Percentiles rank a stretch among this genome's conserved stretches.
phyloP scores from a whole-genome alignment of 78 protist species.

The Speleostelium caveatum region DNA sequence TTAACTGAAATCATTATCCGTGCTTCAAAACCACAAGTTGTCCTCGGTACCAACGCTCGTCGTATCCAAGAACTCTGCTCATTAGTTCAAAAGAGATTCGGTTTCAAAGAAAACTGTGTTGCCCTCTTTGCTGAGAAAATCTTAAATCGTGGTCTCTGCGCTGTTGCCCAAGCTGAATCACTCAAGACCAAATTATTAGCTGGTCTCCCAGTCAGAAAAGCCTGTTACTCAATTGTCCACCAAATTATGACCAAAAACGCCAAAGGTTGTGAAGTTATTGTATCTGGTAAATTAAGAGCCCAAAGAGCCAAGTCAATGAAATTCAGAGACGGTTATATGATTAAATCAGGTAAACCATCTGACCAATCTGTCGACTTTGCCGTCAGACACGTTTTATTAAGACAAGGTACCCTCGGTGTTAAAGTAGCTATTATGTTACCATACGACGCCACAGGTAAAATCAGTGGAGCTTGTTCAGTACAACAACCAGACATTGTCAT shows the following conservation, averaged over 20 bases:
- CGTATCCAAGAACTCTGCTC: conserved; percentile 98
- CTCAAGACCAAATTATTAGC: conserved; percentile 97
- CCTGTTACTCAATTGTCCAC: conserved; percentile 99
- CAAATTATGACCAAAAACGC: conserved; percentile 99
- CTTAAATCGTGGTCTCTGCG: conserved; percentile 98
- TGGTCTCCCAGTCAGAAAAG: conserved; percentile 98
- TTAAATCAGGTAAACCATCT: conserved; percentile 96
- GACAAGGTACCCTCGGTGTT: conserved; percentile 98
- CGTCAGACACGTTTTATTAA: conserved; percentile 94
- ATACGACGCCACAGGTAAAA: conserved; percentile 93
- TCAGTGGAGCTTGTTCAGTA: conserved; percentile 85
- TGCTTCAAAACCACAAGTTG: conserved; percentile 96
- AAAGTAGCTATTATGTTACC: conserved; percentile 99
- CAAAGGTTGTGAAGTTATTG: conserved; percentile 98
- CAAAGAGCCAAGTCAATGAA: conserved; percentile 99
- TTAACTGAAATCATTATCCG: conserved; percentile 99
- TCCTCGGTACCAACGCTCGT: conserved; percentile 97
- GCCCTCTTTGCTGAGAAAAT: conserved; percentile 98
- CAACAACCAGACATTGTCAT: conserved; percentile 44
- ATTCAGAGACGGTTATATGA: conserved; percentile 99
- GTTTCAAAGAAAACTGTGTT: conserved; percentile 93
- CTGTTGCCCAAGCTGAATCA: conserved; percentile 99
- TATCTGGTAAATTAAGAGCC: conserved; percentile 99
- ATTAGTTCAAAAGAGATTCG: conserved; percentile 99
- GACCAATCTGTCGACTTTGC: conserved; percentile 94